Base-by-base conservation (phyloP, 2,329 filamentous ascomycete genomes). In the Exophiala sp. region DNA sequence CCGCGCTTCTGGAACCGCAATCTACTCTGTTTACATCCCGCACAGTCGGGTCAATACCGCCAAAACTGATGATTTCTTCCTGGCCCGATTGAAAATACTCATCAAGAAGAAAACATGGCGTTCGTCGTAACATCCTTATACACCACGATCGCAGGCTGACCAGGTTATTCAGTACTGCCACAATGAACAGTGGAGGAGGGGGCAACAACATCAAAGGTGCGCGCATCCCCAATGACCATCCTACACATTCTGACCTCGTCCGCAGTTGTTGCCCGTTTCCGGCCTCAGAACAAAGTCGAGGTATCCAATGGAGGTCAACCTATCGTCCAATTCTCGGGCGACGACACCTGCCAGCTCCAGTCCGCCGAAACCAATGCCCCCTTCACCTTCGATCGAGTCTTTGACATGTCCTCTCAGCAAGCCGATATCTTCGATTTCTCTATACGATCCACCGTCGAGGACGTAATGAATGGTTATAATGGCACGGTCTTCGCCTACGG, bases 381-480 rank as follows among this genome's bases (percentile, higher is more conserved):
- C 70, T 99, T 97, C 72, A 99, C 94, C 60, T 99, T 97, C 73
- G 94, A 99, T 72, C 88, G 92, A 60, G 90, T 99, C 63, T 99
- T 99, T 77, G 90, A 89, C 71, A 97, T 96, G 89, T 79, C 81
- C 72, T 94, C 89, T 67, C 84, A 84, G 67, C 94, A 99, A 75
- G 79, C 83, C 68, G 91, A 97, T 74, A 91, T 99, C 67, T 99
- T 99, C 77, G 89, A 97, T 74, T 99, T 94, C 77, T 97, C 94
- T 39, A 97, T 99, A 72, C 86, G 88, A 62, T 84, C 89, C 21
- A 97, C 94, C 16, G 94, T 99, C 64, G 92, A 97, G 76, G 94
- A 97, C 71, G 96, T 99, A 64, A 81, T 99, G 62, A 96, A 97
- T 74, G 94, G 94, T 62, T 99, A 99, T 82, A 99, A 99, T 77